Percentiles rank a stretch among this genome's conserved stretches.
phyloP scores from a whole-genome alignment of 768 basidiomycete genomes.

The Polyporus arcularius region DNA sequence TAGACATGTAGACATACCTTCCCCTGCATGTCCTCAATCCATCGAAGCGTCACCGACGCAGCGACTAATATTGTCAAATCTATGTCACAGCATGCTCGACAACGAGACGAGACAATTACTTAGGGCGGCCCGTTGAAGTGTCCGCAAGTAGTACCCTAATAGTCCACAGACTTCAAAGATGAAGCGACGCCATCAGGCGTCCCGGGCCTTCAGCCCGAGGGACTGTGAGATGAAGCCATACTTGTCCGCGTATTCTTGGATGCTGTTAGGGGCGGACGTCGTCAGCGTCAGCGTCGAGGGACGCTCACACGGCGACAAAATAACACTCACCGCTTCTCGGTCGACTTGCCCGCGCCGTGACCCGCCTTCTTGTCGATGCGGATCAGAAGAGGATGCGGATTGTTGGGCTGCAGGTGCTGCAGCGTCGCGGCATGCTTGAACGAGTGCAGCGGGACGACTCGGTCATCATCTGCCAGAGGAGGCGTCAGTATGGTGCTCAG shows the following conservation, averaged over 20 bases:
- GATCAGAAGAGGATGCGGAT: conserved; percentile 72
- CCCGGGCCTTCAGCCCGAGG: conserved; percentile 45
- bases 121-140: background rate
- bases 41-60: too few species aligned
- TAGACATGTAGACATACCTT: too few species aligned
- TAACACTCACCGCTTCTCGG: conserved; percentile 55
- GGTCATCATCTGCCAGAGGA: conserved; percentile 64
- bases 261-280: conserved; percentile 43
- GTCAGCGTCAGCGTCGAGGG: background rate
- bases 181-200: background rate
- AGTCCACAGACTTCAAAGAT: background rate
- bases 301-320: conserved; percentile 7
- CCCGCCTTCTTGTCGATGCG: conserved; percentile 81
- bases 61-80: background rate
- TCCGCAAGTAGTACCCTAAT: background rate
- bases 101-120: background rate
- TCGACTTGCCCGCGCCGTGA: conserved; percentile 80
- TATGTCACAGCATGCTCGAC: background rate
- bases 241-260: conserved; percentile 75
- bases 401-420: conserved; percentile 63
- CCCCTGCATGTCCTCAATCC: too few species aligned
- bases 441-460: conserved; percentile 85
- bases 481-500: too few species aligned
- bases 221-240: conserved; percentile 76
- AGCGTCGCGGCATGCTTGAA: conserved; percentile 83